These are phyloP conservation scores for Chenopodium quinoa DNA, from an alignment of 148 eudicot genomes.

Conservation along the genomic window DNA sequence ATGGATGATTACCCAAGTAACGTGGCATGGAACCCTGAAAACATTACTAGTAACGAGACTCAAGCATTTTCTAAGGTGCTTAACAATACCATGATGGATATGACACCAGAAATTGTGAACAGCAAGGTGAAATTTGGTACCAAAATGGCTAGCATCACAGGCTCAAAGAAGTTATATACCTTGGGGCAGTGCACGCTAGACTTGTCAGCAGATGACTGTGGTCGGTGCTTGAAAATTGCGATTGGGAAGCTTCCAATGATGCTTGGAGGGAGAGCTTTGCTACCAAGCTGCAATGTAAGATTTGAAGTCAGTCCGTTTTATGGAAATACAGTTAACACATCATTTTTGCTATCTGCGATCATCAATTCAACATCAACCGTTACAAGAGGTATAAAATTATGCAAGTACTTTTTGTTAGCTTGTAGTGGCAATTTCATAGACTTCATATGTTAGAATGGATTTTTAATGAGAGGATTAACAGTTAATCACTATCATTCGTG, in stretches of 20 bases:
- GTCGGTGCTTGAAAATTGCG: slow-evolving; percentile 8
- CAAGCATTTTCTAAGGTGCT: background rate
- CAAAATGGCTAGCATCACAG: slow-evolving; percentile 4
- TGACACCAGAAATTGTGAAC: background rate
- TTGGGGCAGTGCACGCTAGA: slow-evolving; percentile 23
- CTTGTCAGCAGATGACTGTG: background rate
- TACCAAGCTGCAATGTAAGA: slow-evolving; percentile 30
- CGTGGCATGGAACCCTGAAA: slow-evolving; percentile 1
- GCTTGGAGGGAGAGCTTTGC: slow-evolving; percentile 26
- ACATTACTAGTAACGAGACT: background rate
- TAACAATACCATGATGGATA: background rate
- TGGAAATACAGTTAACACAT: background rate
- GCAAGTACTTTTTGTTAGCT: no score
- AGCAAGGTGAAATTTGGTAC: slow-evolving; percentile 5
- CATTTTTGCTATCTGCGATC: background rate
- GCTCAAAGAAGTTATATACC: slow-evolving; percentile 7
- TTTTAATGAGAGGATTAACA: background rate
- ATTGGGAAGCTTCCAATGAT: background rate
- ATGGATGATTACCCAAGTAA: background rate
- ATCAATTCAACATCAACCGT: background rate
- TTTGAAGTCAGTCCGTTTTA: slow-evolving; percentile 20
- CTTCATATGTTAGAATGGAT: background rate
- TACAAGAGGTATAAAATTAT: background rate
- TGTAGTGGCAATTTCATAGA: background rate
- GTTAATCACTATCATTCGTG: background rate